phyloP scores from a whole-genome alignment of 805 yeast genomes.

The Metschnikowia drakensbergensis region DNA sequence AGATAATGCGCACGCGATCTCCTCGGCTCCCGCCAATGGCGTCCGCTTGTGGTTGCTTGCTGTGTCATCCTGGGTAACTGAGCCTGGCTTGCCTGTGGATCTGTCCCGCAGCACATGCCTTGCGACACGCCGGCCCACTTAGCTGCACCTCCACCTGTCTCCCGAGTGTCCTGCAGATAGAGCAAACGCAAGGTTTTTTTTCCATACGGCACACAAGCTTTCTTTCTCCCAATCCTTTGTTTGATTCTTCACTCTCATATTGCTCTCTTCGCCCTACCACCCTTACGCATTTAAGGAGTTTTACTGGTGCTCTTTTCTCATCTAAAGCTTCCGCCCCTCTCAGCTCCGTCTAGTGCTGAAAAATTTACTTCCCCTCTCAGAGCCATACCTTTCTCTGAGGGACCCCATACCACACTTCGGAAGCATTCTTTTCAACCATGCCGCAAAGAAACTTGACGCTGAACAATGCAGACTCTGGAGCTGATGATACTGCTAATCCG shows the following conservation, averaged over 20 bases:
- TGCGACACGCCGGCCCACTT: too few relatives aligned
- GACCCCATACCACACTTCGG: neutral
- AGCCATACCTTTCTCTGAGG: neutral
- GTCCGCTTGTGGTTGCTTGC: too few relatives aligned
- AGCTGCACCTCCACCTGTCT: neutral
- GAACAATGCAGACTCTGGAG: constrained; percentile 15
- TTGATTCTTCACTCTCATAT: neutral
- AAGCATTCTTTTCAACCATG: constrained; percentile 13
- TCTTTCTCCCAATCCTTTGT: neutral
- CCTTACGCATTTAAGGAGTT: too few relatives aligned
- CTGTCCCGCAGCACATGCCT: too few relatives aligned
- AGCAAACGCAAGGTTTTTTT: neutral
- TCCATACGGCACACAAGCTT: neutral
- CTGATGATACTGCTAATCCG: constrained; percentile 9
- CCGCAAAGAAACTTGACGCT: constrained; percentile 32
- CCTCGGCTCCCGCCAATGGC: too few relatives aligned
- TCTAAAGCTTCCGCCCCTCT: too few relatives aligned
- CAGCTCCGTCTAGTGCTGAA: too few relatives aligned
- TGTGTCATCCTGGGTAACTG: too few relatives aligned
- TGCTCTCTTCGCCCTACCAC: neutral
- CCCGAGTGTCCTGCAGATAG: too few relatives aligned
- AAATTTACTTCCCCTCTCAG: too few relatives aligned
- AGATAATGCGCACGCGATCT: too few relatives aligned
- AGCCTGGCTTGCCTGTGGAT: too few relatives aligned
- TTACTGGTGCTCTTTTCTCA: neutral